Evolutionary conservation across 805 yeast genomes (phyloP), one percentile per base, ranked within the genome.

Genomic region (Metschnikowia henanensis): DNA sequence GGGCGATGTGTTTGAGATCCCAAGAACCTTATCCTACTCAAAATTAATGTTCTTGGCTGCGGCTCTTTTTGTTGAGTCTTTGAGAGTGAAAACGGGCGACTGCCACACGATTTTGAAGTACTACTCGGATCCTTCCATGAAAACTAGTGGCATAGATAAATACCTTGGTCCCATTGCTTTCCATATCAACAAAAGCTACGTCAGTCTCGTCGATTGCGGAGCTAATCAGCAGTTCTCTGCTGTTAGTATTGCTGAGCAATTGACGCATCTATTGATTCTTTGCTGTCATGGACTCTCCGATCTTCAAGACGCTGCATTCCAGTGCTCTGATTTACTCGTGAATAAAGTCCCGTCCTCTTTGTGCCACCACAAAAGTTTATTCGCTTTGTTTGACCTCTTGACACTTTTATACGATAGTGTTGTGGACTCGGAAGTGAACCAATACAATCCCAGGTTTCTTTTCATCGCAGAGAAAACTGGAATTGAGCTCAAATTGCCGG

Each of bases 1-100:
- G 41, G 73, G 77, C 17, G 74, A 72, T 18, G 65, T 79, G 17
- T 64, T 80, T 25, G 76, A 75, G 31, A 67, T 78, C 26, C 81
- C 77, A 45, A 61, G 82, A 51, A 59, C 64, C 12, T 55, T 86
- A 41, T 81, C 94, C 0, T 79, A 82, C 52, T 83, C 95, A 4
- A 87, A 87, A 55, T 71, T 87, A 50, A 87, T 92, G 87, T 94
- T 94, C 60, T 67, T 94, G 53, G 83, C 96, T 0, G 86, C 98
- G 0, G 75, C 95, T 0, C 71, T 84, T 4, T 75, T 90, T 44
- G 73, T 92, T 29, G 99, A 94, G 68, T 72, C 81, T 16, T 70
- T 89, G 39, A 75, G 99, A 46, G 87, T 87, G 17, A 80, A 76
- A 40, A 73, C 84, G 7, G 98, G 97, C 12, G 83, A 84, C 51